These are phyloP conservation scores for Aspergillus bridgeri DNA, from an alignment of 495 filamentous ascomycete genomes.

Conservation along the genomic window DNA sequence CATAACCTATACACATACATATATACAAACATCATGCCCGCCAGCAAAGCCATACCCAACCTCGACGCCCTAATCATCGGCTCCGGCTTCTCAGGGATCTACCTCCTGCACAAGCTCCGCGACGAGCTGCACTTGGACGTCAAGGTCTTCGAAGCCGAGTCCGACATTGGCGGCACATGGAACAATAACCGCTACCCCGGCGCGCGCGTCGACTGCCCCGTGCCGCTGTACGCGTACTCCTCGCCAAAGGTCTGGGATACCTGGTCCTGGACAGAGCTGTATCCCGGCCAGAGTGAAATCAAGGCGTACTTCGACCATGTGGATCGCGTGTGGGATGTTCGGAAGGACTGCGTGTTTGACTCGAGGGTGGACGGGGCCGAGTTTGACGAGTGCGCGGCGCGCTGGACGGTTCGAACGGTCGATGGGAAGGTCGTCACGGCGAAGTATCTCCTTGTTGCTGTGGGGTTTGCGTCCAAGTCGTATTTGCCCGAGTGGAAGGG, in stretches of 20 bases:
- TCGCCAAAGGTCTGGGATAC: constrained; percentile 45
- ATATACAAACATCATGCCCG: no score
- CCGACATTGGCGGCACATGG: constrained; percentile 48
- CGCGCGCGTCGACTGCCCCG: constrained; percentile 37
- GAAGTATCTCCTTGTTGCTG: constrained; percentile 42
- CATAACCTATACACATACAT: no score
- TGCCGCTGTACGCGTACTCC: constrained; percentile 46
- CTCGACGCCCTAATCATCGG: constrained; percentile 28
- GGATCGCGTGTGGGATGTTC: constrained; percentile 32
- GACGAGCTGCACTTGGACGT: constrained; percentile 29
- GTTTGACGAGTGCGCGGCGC: constrained; percentile 32
- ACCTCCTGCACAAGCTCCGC: constrained; percentile 31
- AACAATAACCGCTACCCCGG: constrained; percentile 52
- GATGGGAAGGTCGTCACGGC: constrained; percentile 40
- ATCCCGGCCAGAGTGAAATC: constrained; percentile 44
- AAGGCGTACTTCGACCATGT: constrained; percentile 39
- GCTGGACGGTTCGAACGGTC: constrained; percentile 43
- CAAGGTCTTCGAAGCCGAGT: constrained; percentile 42
- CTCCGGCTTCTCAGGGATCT: constrained; percentile 38
- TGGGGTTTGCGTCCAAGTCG: constrained; percentile 23
- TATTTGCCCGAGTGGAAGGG: constrained; percentile 29
- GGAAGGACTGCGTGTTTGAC: constrained; percentile 46
- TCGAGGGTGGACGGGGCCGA: constrained; percentile 39
- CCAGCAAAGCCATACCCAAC: no score
- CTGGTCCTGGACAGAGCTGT: constrained; percentile 47